A percentile compares a stretch with the other conserved stretches of the same genome.
Conservation (phyloP, 2,329 filamentous ascomycete species). For the Cordyceps militaris region DNA sequence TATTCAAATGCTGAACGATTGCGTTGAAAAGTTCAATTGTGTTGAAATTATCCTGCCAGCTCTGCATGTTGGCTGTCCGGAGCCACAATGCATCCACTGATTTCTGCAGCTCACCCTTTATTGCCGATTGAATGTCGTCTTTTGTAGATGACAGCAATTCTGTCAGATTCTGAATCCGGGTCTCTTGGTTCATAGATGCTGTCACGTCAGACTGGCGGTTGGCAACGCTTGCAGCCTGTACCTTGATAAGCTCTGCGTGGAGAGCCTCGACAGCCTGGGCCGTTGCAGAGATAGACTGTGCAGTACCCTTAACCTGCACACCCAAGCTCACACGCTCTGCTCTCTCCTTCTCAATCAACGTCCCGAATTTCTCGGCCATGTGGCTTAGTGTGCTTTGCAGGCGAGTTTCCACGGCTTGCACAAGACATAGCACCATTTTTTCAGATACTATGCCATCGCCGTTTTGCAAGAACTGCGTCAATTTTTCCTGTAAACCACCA, state of each 20-base stretch:
- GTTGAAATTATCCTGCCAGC: conserved; percentile 42
- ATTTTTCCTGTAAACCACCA: background rate
- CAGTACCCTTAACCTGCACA: conserved; percentile 8
- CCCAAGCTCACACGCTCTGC: conserved; percentile 12
- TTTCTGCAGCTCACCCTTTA: conserved; percentile 21
- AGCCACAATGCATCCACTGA: conserved; percentile 24
- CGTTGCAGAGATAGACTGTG: background rate
- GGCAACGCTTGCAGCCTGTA: background rate
- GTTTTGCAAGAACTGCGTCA: background rate
- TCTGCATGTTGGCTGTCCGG: conserved; percentile 29
- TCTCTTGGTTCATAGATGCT: background rate
- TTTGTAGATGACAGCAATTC: background rate
- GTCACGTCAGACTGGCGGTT: background rate
- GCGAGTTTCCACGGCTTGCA: background rate
- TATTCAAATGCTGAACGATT: conserved; percentile 32
- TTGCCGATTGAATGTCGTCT: conserved; percentile 12
- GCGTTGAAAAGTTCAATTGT: conserved; percentile 34
- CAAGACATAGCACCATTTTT: background rate
- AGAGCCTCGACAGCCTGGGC: background rate
- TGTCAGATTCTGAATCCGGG: background rate
- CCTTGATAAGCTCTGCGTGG: background rate
- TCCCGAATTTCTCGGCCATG: background rate
- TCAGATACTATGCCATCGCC: background rate
- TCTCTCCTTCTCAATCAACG: conserved; percentile 19
- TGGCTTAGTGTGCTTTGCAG: background rate